Percentiles rank a stretch among this genome's conserved stretches.
phyloP scores from a whole-genome alignment of 495 filamentous ascomycete species.

The Neurospora hispaniola region DNA sequence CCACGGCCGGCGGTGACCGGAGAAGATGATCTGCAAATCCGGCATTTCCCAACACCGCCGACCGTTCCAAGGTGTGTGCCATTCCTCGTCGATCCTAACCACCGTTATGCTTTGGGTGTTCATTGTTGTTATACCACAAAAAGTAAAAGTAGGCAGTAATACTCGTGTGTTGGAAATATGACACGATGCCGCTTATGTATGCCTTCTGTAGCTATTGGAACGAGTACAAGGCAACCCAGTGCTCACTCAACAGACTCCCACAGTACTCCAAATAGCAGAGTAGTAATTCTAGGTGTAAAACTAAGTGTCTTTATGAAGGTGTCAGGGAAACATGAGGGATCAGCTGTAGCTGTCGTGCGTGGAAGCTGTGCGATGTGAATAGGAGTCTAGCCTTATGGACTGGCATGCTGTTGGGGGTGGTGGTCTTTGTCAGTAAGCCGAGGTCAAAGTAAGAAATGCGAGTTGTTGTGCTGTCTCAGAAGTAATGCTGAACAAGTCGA shows the following conservation, averaged over 20 bases:
- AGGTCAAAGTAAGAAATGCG: background rate
- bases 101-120: background rate
- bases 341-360: background rate
- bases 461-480: no score
- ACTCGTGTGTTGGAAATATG: background rate
- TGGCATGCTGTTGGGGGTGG: background rate
- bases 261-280: background rate
- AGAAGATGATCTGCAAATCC: background rate
- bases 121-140: background rate
- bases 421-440: background rate
- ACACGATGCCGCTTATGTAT: background rate
- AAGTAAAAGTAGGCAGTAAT: background rate
- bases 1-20: background rate
- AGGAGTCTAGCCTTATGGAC: background rate
- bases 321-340: background rate
- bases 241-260: background rate
- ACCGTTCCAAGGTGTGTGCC: background rate
- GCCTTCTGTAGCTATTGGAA: background rate
- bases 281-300: background rate
- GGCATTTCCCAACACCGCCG: background rate
- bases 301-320: background rate
- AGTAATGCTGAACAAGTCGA: background rate
- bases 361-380: background rate
- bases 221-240: background rate
- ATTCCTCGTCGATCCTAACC: background rate